Conservation (phyloP, 306 rosid species). For the Adenanthera pavonina region DNA sequence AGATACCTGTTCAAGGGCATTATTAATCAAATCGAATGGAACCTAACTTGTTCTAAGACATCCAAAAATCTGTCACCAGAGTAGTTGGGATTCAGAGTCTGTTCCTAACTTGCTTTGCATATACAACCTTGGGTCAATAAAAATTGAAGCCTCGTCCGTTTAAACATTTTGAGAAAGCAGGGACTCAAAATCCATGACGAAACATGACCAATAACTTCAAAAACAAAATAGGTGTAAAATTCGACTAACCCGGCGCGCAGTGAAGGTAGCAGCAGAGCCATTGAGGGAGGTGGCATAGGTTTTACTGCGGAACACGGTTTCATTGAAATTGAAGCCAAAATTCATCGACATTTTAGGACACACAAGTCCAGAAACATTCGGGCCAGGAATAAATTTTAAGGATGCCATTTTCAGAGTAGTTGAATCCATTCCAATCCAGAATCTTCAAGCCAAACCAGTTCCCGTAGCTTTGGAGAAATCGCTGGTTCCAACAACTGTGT, state of each 20-base stretch:
- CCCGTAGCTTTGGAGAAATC: conserved; percentile 19
- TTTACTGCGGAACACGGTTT: conserved; percentile 39
- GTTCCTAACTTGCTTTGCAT: neutral
- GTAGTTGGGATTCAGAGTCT: neutral
- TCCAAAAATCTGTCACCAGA: neutral
- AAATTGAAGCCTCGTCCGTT: neutral
- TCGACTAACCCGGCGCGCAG: conserved; percentile 50
- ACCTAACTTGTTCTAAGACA: neutral
- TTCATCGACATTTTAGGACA: conserved; percentile 12
- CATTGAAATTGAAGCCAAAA: conserved; percentile 28
- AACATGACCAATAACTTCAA: neutral
- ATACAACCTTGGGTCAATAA: neutral
- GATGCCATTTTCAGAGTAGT: conserved; percentile 49
- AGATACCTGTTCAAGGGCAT: neutral
- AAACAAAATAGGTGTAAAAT: neutral
- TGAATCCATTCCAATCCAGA: conserved; percentile 39
- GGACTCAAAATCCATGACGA: neutral
- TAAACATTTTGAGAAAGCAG: neutral
- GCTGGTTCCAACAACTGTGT: neutral
- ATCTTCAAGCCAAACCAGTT: neutral
- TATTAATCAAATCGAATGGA: neutral
- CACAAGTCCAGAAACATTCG: conserved; percentile 36
- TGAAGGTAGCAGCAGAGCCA: conserved; percentile 46
- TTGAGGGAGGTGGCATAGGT: conserved; percentile 47
- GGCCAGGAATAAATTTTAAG: conserved; percentile 11